Percentiles rank a stretch among this genome's conserved stretches.
These are phyloP conservation scores for Ustilago shanxiensis DNA, from an alignment of 1,284 basidiomycete genomes.

Conservation along the genomic window DNA sequence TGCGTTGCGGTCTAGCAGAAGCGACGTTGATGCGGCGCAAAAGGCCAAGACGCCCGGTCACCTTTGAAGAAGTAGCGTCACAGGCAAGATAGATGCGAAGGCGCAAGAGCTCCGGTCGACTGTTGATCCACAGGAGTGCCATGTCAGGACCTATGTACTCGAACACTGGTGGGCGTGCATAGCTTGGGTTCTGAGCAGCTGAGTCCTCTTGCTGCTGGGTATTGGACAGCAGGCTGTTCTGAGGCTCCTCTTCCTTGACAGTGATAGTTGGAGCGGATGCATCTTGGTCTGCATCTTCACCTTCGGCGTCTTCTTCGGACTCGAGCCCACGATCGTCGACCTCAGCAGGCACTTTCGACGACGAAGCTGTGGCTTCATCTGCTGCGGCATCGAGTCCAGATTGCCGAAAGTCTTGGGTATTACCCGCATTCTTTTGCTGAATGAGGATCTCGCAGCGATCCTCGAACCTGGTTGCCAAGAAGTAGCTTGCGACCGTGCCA, in stretches of 20 bases:
- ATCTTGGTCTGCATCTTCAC: slow-evolving; percentile 9
- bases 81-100: slow-evolving; percentile 45
- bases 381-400: not conserved
- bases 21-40: slow-evolving; percentile 30
- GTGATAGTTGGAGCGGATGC: slow-evolving; percentile 31
- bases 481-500: slow-evolving; percentile 53
- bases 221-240: not conserved
- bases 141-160: slow-evolving; percentile 39
- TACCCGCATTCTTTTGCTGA: slow-evolving; percentile 46
- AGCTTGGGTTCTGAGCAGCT: not conserved
- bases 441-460: slow-evolving; percentile 50
- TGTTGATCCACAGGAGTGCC: slow-evolving; percentile 50
- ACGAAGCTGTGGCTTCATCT: not conserved
- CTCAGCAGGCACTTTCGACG: not conserved
- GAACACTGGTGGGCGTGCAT: slow-evolving; percentile 23
- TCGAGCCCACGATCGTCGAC: slow-evolving; percentile 13
- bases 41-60: slow-evolving; percentile 27
- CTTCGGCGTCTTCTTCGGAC: slow-evolving; percentile 14
- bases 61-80: slow-evolving; percentile 31
- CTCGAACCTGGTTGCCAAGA: slow-evolving; percentile 45
- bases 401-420: slow-evolving; percentile 16
- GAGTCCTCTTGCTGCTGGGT: not conserved
- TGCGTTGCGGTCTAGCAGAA: not conserved
- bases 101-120: slow-evolving; percentile 54
- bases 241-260: slow-evolving; percentile 29